These are phyloP conservation scores for Blechomonas ayalai DNA, from an alignment of 208 protist species.

Conservation along the genomic window DNA sequence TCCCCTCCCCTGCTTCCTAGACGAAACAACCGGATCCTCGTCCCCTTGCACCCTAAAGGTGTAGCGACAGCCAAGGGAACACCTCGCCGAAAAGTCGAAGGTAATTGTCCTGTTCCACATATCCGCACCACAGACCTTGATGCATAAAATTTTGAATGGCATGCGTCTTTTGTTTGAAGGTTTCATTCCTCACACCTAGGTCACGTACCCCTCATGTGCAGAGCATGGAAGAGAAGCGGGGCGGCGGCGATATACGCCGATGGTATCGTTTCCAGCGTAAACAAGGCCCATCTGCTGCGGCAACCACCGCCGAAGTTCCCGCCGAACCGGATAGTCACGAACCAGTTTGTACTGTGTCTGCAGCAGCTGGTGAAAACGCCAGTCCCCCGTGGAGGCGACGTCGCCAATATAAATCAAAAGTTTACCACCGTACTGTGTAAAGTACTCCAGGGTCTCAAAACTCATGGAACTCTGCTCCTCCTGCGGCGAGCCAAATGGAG, in stretches of 20 bases:
- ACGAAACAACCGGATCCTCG: no score
- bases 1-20: no score
- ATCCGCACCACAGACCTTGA: no score
- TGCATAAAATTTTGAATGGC: no score
- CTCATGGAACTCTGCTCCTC: slow-evolving; percentile 88
- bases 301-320: slow-evolving; percentile 79
- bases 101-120: no score
- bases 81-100: no score
- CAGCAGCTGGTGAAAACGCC: slow-evolving; percentile 83
- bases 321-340: slow-evolving; percentile 73
- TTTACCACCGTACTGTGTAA: slow-evolving; percentile 52
- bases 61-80: no score
- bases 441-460: slow-evolving; percentile 87
- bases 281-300: slow-evolving; percentile 86
- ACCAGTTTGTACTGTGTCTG: slow-evolving; percentile 77
- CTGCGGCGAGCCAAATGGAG: slow-evolving; percentile 78
- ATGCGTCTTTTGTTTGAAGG: no score
- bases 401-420: slow-evolving; percentile 87
- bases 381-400: slow-evolving; percentile 79
- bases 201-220: no score
- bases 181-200: no score
- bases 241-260: slow-evolving; percentile 81
- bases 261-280: slow-evolving; percentile 85
- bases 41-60: no score
- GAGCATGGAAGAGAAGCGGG: slow-evolving; percentile 21